These are phyloP conservation scores for Otatea glauca DNA, from an alignment of 176 grass and related monocot genomes.

Conservation along the genomic window DNA sequence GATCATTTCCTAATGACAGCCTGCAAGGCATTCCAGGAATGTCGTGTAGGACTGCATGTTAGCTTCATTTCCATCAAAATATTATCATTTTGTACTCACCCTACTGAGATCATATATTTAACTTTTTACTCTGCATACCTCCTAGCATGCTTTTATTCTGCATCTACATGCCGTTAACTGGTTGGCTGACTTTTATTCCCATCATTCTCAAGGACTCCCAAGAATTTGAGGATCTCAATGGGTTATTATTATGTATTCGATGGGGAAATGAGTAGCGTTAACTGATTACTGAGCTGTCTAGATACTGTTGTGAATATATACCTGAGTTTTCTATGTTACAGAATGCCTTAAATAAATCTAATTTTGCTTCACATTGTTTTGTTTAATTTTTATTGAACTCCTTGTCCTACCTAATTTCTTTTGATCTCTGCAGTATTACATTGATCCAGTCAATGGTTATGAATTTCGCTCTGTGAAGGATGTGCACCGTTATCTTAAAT, in stretches of 20 bases:
- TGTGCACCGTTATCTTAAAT: conserved; percentile 61
- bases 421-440: conserved; percentile 63
- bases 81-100: not conserved
- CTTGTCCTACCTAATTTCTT: conserved; percentile 28
- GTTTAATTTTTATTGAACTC: conserved; percentile 27
- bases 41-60: not conserved
- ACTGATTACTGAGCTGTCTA: not conserved
- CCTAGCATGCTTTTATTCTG: not conserved
- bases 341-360: conserved; percentile 14
- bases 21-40: not conserved
- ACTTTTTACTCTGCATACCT: not conserved
- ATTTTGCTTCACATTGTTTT: conserved; percentile 33
- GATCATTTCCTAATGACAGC: not conserved
- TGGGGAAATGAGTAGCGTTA: conserved; percentile 1
- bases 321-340: conserved; percentile 21
- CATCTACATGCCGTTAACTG: not conserved
- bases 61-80: not conserved
- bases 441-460: conserved; percentile 76
- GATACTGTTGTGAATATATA: not conserved
- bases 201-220: not conserved
- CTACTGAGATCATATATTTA: conserved; percentile 8
- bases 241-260: conserved; percentile 10
- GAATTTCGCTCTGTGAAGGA: conserved; percentile 78
- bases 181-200: conserved; percentile 9
- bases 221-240: conserved; percentile 13